A percentile compares a stretch with the other conserved stretches of the same genome.
Evolutionary conservation across 179 eudicot genomes (phyloP).

Genomic region (Corrigiola litoralis): DNA sequence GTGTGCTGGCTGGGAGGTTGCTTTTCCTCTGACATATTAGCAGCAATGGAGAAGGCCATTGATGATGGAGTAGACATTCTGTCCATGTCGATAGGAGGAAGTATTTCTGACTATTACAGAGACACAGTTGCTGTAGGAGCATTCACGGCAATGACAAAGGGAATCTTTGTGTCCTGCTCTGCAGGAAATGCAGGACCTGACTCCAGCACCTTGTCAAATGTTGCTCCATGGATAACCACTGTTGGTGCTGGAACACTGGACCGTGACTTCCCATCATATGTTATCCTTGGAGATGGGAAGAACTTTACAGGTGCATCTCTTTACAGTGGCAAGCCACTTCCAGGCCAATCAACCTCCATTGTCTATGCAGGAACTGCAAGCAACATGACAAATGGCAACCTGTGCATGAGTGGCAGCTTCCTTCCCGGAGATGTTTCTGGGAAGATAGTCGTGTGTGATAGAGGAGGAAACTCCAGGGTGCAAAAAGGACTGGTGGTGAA

Average conservation of each 20-base stretch:
- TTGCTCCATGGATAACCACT: constrained; percentile 87
- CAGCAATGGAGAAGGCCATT: constrained; percentile 74
- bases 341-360: constrained; percentile 31
- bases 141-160: constrained; percentile 54
- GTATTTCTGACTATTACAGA: constrained; percentile 44
- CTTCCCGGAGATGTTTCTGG: constrained; percentile 46
- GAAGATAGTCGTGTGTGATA: constrained; percentile 74
- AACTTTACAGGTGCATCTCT: constrained; percentile 65
- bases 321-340: constrained; percentile 51
- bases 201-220: constrained; percentile 54
- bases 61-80: constrained; percentile 67
- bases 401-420: constrained; percentile 55
- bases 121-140: constrained; percentile 71
- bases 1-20: constrained; percentile 89
- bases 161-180: constrained; percentile 69
- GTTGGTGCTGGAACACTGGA: constrained; percentile 85
- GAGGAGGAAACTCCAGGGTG: constrained; percentile 64
- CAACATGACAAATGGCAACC: constrained; percentile 42
- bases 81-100: constrained; percentile 73
- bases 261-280: constrained; percentile 70
- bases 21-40: constrained; percentile 58
- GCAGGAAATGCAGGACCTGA: constrained; percentile 87
- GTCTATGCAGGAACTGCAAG: constrained; percentile 59
- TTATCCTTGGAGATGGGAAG: constrained; percentile 57
- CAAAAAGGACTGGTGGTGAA: constrained; percentile 72